Conservation (phyloP, 2,329 filamentous ascomycete genomes). For the Didymellaceae sp. region DNA sequence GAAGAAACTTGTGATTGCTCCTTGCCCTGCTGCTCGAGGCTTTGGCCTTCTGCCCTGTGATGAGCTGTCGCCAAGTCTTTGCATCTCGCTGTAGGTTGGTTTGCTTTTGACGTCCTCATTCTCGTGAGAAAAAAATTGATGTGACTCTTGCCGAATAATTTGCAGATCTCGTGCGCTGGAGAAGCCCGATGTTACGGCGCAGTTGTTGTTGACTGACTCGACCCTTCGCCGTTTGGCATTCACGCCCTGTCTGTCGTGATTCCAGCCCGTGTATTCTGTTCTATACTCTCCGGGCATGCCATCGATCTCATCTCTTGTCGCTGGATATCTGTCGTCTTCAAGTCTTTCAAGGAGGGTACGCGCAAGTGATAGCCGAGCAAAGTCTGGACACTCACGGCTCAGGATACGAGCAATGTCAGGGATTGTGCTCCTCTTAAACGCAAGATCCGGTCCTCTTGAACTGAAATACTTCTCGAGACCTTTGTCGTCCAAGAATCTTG, state of each 20-base stretch:
- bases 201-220: conserved; percentile 9
- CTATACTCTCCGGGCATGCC: conserved; percentile 34
- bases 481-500: conserved; percentile 70
- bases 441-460: conserved; percentile 67
- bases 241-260: conserved; percentile 9
- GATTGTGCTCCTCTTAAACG: conserved; percentile 68
- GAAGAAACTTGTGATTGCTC: conserved; percentile 62
- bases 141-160: conserved; percentile 49
- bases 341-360: conserved; percentile 33
- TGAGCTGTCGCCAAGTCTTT: conserved; percentile 30
- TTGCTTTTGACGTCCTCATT: conserved; percentile 29
- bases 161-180: conserved; percentile 49
- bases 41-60: conserved; percentile 31
- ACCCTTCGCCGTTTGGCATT: conserved; percentile 39
- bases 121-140: conserved; percentile 23
- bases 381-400: conserved; percentile 64
- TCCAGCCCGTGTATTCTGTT: conserved; percentile 18
- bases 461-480: conserved; percentile 61
- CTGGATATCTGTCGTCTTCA: conserved; percentile 47
- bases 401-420: conserved; percentile 75
- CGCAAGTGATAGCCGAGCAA: conserved; percentile 41
- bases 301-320: conserved; percentile 45
- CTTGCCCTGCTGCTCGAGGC: conserved; percentile 56
- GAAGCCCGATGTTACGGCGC: conserved; percentile 34
- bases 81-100: conserved; percentile 33